Evolutionary conservation across 2,329 filamentous ascomycete species (phyloP).

Genomic region (Gyromitra esculenta): DNA sequence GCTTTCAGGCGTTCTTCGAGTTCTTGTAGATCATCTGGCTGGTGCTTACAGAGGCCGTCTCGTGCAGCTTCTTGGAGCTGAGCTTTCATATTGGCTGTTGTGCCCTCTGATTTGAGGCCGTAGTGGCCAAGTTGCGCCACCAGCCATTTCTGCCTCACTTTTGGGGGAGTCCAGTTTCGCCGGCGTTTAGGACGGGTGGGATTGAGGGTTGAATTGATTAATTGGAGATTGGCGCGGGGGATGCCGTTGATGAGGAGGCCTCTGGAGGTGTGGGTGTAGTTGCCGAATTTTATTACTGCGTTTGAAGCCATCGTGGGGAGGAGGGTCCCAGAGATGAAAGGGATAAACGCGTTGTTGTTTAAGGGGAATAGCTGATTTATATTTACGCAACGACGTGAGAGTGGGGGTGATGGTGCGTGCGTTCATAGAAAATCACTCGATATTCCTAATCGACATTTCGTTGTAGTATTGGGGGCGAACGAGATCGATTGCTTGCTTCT

Average conservation of each 20-base stretch:
- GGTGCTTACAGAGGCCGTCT: not conserved
- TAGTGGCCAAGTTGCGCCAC: constrained; percentile 3
- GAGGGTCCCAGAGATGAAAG: not conserved
- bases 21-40: not conserved
- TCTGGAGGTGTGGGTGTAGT: constrained; percentile 2
- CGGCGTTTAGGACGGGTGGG: not conserved
- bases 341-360: not conserved
- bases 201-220: not conserved
- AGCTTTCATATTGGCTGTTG: not conserved
- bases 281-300: not conserved
- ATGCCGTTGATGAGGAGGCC: constrained; percentile 12
- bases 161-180: not conserved
- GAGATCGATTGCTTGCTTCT: too few species aligned
- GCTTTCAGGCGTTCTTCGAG: not conserved
- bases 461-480: not conserved
- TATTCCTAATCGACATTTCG: not conserved
- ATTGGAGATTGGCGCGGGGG: not conserved
- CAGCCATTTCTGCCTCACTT: constrained; percentile 1
- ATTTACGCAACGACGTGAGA: not conserved
- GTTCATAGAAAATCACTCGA: constrained; percentile 15
- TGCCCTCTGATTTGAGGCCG: not conserved
- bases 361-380: not conserved
- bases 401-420: not conserved
- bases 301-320: not conserved
- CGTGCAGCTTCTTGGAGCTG: not conserved